phyloP scores from a whole-genome alignment of 2,329 filamentous ascomycete genomes.

The Calonectria leucothoes region DNA sequence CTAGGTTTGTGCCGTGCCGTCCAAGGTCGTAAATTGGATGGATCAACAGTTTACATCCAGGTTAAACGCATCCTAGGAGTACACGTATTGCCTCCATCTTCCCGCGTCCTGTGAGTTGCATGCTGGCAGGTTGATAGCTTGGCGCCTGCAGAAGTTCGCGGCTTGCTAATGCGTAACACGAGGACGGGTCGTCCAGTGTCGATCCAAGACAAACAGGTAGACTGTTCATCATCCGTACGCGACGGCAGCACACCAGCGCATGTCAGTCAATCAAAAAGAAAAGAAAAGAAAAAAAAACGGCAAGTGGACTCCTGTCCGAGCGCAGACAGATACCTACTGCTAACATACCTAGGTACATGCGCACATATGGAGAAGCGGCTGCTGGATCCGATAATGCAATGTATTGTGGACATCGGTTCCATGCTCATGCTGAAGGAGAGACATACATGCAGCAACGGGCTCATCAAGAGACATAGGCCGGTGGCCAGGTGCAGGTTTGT shows the following conservation, averaged over 20 bases:
- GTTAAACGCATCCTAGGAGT: neutral
- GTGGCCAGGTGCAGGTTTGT: neutral
- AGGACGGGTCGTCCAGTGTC: neutral
- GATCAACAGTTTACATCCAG: neutral
- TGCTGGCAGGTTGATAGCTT: neutral
- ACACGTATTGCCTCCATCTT: neutral
- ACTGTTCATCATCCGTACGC: neutral
- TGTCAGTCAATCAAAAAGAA: neutral
- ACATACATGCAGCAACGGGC: neutral
- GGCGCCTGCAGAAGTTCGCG: constrained; percentile 5
- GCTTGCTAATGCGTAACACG: constrained; percentile 18
- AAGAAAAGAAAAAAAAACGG: neutral
- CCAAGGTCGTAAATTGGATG: neutral
- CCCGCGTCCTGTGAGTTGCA: neutral
- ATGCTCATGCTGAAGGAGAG: neutral
- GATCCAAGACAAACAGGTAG: constrained; percentile 6
- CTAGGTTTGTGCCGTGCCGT: neutral
- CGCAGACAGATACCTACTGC: constrained; percentile 21
- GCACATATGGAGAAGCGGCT: neutral
- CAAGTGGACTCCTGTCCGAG: constrained; percentile 36
- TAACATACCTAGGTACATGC: no score
- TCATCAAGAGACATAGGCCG: neutral
- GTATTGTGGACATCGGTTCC: constrained; percentile 1
- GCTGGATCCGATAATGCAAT: neutral
- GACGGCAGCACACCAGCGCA: neutral